Percentiles rank a stretch among this genome's conserved stretches.
Conservation (phyloP, 2,329 filamentous ascomycete genomes). For the Celoporthe dispersa region DNA sequence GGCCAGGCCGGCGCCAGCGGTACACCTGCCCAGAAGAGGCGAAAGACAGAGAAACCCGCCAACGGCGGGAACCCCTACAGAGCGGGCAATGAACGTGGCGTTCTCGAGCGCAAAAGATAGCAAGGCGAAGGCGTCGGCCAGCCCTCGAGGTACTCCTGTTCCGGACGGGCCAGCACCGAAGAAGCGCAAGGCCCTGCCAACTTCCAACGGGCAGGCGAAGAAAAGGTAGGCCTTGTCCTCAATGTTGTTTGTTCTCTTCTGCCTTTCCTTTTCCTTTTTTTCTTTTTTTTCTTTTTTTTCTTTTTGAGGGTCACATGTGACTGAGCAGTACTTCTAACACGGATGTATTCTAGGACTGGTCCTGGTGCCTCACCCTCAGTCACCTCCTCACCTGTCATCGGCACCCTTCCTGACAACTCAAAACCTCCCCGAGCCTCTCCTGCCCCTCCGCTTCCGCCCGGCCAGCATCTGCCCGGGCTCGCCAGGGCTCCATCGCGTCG, state of each 20-base stretch:
- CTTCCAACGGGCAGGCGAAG: conserved; percentile 72
- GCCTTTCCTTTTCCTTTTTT: background rate
- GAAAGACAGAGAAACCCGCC: conserved; percentile 75
- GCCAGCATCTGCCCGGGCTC: conserved; percentile 70
- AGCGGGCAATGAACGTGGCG: conserved; percentile 69
- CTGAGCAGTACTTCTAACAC: conserved; percentile 37
- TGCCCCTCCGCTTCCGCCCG: conserved; percentile 58
- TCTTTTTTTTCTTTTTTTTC: background rate
- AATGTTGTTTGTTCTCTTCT: conserved; percentile 31
- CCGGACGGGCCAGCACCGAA: conserved; percentile 66
- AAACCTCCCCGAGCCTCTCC: conserved; percentile 61
- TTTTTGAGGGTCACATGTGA: background rate
- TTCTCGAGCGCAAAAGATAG: conserved; percentile 51
- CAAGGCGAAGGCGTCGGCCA: conserved; percentile 63
- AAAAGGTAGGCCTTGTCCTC: conserved; percentile 63
- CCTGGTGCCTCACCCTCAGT: conserved; percentile 63
- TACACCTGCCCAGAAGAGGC: conserved; percentile 68
- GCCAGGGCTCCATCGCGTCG: conserved; percentile 75
- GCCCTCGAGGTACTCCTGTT: conserved; percentile 70
- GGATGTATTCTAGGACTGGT: conserved; percentile 32
- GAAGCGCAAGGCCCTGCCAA: conserved; percentile 68
- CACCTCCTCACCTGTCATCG: conserved; percentile 76
- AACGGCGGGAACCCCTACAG: conserved; percentile 59
- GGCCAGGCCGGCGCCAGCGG: conserved; percentile 56
- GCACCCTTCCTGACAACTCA: conserved; percentile 67